Base-by-base conservation (phyloP, 1,284 basidiomycete genomes). In the Phaffia rhodozyma region DNA sequence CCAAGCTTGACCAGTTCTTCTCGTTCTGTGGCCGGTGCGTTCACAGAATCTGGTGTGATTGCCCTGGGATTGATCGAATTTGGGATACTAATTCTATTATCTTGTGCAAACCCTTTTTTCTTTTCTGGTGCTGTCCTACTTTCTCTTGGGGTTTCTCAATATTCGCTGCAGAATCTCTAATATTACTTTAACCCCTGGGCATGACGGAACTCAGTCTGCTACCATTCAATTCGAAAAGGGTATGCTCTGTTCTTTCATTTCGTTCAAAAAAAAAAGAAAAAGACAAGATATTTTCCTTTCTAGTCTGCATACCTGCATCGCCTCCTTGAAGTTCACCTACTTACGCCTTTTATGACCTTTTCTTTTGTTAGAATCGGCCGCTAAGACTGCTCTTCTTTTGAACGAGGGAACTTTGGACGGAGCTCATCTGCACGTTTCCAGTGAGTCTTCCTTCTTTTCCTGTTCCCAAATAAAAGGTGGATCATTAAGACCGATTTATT, bases 151-250 rank as follows among this genome's bases (percentile, higher is more conserved):
- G 2, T 34, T 38, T 54, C 34, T 38, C 34, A 51, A 61, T 53
- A 51, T 54, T 13, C 23, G 43, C n/a, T 47, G 34, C 43, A 60
- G 55, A 27, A 66, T 66, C 56, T 50, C 49, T 6, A 61, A 60
- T 48, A 66, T 66, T 53, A 66, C 60, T 25, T 56, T 66, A 29
- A 66, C 64, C 6, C 64, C 64, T 21, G 64, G 64, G 49, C 30
- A 60, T 30, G 64, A 66, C 23, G 49, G 34, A 23, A 62, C 64
- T 23, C 64, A 66, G 67, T 69, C 71, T 38, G 76, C 76, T 65
- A 74, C 75, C 65, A 75, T 77, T 62, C 73, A 73, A 20, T 77
- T 77, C 61, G 74, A 76, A 68, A 77, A 77, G 71, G 71, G 74
- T 66, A 23, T 27, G 63, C 56, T 43, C 49, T 5, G n/a, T 30